Percentiles rank a stretch among this genome's conserved stretches.
Conservation (phyloP, 2,329 filamentous ascomycete species). For the Pyrenophora graminea region DNA sequence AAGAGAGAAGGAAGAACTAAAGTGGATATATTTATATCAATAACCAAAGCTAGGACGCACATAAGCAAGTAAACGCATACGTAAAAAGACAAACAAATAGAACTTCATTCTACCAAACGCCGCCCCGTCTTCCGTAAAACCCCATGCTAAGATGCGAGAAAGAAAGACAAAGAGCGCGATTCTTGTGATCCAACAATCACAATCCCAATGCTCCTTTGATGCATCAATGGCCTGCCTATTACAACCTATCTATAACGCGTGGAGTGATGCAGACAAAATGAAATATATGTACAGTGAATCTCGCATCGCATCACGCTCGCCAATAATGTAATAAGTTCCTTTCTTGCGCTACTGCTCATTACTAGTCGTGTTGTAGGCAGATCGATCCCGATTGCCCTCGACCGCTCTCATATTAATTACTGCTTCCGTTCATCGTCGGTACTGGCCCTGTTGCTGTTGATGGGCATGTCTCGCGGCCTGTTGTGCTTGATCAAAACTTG, state of each 20-base stretch:
- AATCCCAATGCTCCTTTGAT: not conserved
- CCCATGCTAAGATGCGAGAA: not conserved
- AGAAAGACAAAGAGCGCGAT: not conserved
- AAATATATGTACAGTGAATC: constrained; percentile 8
- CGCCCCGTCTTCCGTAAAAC: not conserved
- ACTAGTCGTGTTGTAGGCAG: not conserved
- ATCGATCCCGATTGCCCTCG: not conserved
- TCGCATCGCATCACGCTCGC: not conserved
- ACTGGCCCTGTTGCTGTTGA: constrained; percentile 10
- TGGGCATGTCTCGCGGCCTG: constrained; percentile 8
- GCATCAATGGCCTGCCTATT: not conserved
- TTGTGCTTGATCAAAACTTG: constrained; percentile 13
- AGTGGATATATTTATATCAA: no score
- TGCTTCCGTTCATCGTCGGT: constrained; percentile 5
- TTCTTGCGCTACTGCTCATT: not conserved
- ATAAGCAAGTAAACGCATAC: no score
- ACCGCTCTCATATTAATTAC: not conserved
- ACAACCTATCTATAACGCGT: constrained; percentile 1
- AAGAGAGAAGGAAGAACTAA: no score
- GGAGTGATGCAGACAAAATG: constrained; percentile 3
- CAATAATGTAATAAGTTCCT: no score
- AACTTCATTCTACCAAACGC: no score
- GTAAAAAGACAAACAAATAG: no score
- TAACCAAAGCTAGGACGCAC: no score
- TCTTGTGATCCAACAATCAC: not conserved